Conservation (phyloP, 2,329 filamentous ascomycete genomes). For the Penicillium sp. region DNA sequence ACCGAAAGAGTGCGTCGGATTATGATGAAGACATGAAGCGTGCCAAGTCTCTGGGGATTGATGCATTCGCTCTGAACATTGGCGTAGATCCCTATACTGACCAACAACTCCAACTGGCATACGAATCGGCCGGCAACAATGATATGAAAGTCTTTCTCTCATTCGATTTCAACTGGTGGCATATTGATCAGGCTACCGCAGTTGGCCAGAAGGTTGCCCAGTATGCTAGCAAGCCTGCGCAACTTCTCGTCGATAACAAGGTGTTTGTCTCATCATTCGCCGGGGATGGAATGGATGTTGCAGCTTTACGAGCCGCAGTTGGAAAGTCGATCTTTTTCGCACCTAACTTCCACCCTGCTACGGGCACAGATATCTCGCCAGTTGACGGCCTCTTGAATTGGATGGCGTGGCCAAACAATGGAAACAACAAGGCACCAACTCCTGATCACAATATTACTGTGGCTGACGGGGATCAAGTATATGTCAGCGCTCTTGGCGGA, state of each 20-base stretch:
- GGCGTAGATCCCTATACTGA: conserved; percentile 47
- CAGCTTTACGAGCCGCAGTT: conserved; percentile 43
- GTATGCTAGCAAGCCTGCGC: conserved; percentile 47
- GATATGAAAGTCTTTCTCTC: conserved; percentile 58
- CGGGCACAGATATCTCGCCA: conserved; percentile 35
- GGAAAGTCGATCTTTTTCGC: conserved; percentile 50
- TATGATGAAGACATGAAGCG: conserved; percentile 51
- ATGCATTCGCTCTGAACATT: conserved; percentile 55
- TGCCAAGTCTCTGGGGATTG: conserved; percentile 47
- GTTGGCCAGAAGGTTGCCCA: conserved; percentile 50
- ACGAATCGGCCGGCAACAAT: conserved; percentile 48
- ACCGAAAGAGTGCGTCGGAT: conserved; percentile 45
- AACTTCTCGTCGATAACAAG: conserved; percentile 52
- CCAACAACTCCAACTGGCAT: conserved; percentile 50
- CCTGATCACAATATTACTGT: conserved; percentile 45
- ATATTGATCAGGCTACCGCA: conserved; percentile 37
- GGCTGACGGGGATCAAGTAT: conserved; percentile 41
- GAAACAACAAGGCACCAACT: conserved; percentile 53
- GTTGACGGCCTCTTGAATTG: conserved; percentile 48
- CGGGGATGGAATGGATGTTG: conserved; percentile 49
- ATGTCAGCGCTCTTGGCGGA: conserved; percentile 32
- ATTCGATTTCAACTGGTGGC: conserved; percentile 57
- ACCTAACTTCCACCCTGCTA: conserved; percentile 51
- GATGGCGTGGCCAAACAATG: conserved; percentile 47
- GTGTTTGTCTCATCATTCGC: conserved; percentile 57